These are phyloP conservation scores for Colletotrichum limetticola DNA, from an alignment of 2,329 filamentous ascomycete species.

Conservation along the genomic window DNA sequence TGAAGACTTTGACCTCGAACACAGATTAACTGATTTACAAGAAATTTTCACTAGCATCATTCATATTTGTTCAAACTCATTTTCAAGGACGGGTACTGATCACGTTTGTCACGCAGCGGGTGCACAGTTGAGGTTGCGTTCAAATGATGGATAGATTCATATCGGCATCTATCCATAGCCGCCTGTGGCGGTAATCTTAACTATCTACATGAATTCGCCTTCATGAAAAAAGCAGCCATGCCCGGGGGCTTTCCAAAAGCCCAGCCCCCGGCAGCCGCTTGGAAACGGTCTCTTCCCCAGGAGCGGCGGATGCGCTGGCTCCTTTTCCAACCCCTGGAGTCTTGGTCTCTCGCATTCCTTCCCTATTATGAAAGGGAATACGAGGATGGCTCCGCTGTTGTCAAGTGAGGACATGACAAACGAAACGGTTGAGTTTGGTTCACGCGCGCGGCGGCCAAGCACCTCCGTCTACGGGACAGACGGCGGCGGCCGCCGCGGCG, in stretches of 20 bases:
- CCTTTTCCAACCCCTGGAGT: conserved; percentile 34
- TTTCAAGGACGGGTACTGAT: too few relatives aligned
- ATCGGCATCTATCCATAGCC: conserved; percentile 58
- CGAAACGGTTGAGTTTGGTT: conserved; percentile 25
- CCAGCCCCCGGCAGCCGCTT: conserved; percentile 41
- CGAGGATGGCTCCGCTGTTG: conserved; percentile 28
- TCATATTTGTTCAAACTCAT: too few relatives aligned
- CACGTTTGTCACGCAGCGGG: too few relatives aligned
- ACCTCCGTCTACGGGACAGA: too few relatives aligned
- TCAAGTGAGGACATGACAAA: conserved; percentile 33
- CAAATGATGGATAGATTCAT: conserved; percentile 60
- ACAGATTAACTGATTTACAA: too few relatives aligned
- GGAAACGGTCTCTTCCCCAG: conserved; percentile 22
- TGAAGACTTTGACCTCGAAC: too few relatives aligned
- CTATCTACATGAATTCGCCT: conserved; percentile 38
- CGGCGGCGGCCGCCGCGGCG: conserved; percentile 41
- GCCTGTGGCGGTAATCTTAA: conserved; percentile 33
- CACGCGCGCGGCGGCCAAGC: conserved; percentile 21
- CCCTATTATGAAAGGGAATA: conserved; percentile 7
- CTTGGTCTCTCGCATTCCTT: conserved; percentile 24
- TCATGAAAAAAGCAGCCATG: conserved; percentile 41
- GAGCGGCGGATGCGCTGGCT: not conserved
- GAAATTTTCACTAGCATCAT: fast-evolving
- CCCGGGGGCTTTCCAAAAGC: conserved; percentile 41
- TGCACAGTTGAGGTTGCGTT: not conserved